These are phyloP conservation scores for Saksenaea oblongispora DNA, from an alignment of 371 early-diverging fungal species.

Conservation along the genomic window DNA sequence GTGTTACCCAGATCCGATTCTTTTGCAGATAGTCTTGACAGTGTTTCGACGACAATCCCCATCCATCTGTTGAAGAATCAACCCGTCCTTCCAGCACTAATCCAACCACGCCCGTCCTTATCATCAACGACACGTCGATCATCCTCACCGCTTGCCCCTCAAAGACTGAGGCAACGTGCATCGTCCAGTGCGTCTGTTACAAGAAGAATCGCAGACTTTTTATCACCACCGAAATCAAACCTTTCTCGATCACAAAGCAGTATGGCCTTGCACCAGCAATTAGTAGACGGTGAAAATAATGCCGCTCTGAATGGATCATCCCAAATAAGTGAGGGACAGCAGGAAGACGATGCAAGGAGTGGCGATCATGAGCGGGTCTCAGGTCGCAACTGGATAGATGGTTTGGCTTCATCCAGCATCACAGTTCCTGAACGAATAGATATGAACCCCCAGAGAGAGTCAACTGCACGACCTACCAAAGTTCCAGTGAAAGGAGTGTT, in stretches of 20 bases:
- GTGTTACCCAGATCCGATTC: background rate
- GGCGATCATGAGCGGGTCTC: conserved; percentile 3
- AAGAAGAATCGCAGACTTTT: conserved; percentile 13
- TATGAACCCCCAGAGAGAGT: background rate
- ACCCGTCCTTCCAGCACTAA: conserved; percentile 20
- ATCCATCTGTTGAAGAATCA: conserved; percentile 17
- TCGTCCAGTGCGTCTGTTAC: conserved; percentile 24
- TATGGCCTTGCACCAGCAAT: conserved; percentile 12
- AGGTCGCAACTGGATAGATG: conserved; percentile 3
- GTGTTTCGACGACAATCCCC: background rate
- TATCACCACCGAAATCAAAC: conserved; percentile 13
- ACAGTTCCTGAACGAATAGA: background rate
- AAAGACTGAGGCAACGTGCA: conserved; percentile 16
- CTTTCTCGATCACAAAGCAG: conserved; percentile 16
- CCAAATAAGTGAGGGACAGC: conserved; percentile 3
- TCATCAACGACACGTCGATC: conserved; percentile 1
- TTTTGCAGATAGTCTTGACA: background rate
- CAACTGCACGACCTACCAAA: background rate
- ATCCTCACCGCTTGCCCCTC: conserved; percentile 6
- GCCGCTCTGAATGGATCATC: background rate
- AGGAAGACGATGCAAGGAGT: background rate
- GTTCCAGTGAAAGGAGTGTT: background rate
- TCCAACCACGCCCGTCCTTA: background rate
- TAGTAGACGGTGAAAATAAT: background rate
- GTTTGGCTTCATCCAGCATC: background rate